Conservation (phyloP, 2,329 filamentous ascomycete genomes). For the Monosporascus ibericus region DNA sequence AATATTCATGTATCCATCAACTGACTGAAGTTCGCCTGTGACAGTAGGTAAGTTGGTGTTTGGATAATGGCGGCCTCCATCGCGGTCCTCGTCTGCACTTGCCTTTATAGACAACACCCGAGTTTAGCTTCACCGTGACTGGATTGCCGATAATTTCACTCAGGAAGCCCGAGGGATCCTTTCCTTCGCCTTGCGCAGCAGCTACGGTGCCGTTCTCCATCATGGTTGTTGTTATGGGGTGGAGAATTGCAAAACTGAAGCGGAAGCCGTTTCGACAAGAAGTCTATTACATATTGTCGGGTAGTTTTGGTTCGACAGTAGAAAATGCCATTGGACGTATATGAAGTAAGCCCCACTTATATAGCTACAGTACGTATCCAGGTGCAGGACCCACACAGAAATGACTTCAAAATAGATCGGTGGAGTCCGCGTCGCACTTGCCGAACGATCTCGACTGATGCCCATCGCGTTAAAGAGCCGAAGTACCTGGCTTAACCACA, state of each 20-base stretch:
- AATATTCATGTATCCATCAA: constrained; percentile 99
- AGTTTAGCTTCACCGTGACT: constrained; percentile 96
- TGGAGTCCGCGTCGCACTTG: no score
- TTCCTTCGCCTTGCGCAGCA: constrained; percentile 59
- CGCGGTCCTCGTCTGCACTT: constrained; percentile 12
- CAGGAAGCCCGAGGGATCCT: constrained; percentile 89
- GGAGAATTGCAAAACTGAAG: background rate
- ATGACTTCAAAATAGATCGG: no score
- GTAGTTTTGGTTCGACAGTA: no score
- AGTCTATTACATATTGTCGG: background rate
- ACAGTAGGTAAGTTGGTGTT: background rate
- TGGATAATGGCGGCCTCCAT: background rate
- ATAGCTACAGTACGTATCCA: no score
- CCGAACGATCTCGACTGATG: no score
- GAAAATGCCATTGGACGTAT: no score
- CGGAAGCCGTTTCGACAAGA: background rate
- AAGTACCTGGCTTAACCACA: no score
- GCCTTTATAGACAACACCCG: constrained; percentile 98
- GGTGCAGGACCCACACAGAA: no score
- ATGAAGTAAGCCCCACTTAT: no score
- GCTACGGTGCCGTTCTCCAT: constrained; percentile 69
- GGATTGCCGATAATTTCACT: constrained; percentile 90
- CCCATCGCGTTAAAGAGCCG: no score
- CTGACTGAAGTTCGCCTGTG: constrained; percentile 86
- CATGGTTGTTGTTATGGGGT: constrained; percentile 8